A percentile compares a stretch with the other conserved stretches of the same genome.
Evolutionary conservation across 176 grass and related monocot genomes (phyloP).

Genomic region (Oropetium thomaeum): DNA sequence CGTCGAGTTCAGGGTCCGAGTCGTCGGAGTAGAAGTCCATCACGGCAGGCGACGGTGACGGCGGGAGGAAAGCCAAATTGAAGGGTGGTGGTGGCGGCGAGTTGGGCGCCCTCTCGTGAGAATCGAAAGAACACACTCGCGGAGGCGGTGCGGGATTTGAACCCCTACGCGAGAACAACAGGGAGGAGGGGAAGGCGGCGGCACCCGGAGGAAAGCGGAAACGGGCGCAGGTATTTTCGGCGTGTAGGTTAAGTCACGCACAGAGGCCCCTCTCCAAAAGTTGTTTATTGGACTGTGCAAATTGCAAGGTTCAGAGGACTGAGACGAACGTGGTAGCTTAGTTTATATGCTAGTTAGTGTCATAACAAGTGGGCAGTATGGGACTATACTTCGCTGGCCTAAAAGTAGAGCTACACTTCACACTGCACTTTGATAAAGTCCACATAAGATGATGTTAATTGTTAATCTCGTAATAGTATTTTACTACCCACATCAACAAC

Average conservation of each 20-base stretch:
- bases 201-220: background rate
- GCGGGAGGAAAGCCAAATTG: background rate
- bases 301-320: background rate
- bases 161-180: background rate
- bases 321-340: background rate
- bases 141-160: constrained; percentile 24
- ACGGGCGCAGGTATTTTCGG: background rate
- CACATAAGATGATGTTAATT: too few relatives aligned
- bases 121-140: background rate
- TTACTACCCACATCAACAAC: too few relatives aligned
- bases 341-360: background rate
- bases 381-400: background rate
- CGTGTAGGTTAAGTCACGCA: constrained; percentile 9
- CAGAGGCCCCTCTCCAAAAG: background rate
- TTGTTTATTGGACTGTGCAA: background rate
- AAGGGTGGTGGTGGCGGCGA: background rate
- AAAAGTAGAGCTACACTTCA: background rate
- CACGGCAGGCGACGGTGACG: background rate
- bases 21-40: constrained; percentile 57
- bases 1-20: constrained; percentile 55
- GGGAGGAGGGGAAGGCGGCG: too few relatives aligned
- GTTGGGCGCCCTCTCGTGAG: background rate
- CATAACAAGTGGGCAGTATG: background rate
- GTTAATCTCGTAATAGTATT: too few relatives aligned
- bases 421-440: too few relatives aligned